Percentiles rank a stretch among this genome's conserved stretches.
Evolutionary conservation across 768 basidiomycete genomes (phyloP).

Genomic region (Xanthoconium stramineum): DNA sequence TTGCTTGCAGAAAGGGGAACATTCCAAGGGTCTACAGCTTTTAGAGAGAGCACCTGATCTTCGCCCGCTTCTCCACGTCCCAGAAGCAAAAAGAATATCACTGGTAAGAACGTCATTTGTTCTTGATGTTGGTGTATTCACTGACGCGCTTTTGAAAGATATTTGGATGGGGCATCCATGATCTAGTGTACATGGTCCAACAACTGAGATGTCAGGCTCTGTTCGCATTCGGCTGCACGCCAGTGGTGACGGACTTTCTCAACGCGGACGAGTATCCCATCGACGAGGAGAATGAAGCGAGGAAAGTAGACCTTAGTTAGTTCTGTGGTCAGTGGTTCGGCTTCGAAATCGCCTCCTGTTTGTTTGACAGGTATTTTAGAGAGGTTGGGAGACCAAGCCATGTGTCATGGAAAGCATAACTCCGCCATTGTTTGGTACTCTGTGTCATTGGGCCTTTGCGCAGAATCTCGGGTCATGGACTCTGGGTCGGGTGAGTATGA

Average conservation of each 20-base stretch:
- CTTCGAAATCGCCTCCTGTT: neutral
- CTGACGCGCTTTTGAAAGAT: constrained; percentile 7
- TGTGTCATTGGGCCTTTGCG: constrained; percentile 1
- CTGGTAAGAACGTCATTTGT: constrained; percentile 1
- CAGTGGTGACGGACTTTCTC: neutral
- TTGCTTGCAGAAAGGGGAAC: neutral
- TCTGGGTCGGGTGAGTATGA: constrained; percentile 3
- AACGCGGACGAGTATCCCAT: neutral
- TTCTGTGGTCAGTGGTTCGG: constrained; percentile 6
- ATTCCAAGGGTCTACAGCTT: neutral
- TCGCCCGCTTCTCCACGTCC: neutral
- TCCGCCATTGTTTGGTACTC: constrained; percentile 14
- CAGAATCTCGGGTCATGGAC: neutral
- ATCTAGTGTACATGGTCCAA: constrained; percentile 6
- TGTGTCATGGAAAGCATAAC: neutral
- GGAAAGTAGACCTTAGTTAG: constrained; percentile 6
- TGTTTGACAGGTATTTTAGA: constrained; percentile 1
- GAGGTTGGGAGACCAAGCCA: constrained; percentile 10
- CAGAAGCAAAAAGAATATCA: neutral
- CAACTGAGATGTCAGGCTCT: constrained; percentile 5
- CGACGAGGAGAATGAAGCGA: constrained; percentile 6
- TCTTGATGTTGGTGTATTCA: neutral
- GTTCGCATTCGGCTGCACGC: neutral
- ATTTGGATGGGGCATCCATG: constrained; percentile 8
- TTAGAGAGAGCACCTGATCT: neutral